These are phyloP conservation scores for Malus hybrid DNA, from an alignment of 331 rosid genomes.

Conservation along the genomic window DNA sequence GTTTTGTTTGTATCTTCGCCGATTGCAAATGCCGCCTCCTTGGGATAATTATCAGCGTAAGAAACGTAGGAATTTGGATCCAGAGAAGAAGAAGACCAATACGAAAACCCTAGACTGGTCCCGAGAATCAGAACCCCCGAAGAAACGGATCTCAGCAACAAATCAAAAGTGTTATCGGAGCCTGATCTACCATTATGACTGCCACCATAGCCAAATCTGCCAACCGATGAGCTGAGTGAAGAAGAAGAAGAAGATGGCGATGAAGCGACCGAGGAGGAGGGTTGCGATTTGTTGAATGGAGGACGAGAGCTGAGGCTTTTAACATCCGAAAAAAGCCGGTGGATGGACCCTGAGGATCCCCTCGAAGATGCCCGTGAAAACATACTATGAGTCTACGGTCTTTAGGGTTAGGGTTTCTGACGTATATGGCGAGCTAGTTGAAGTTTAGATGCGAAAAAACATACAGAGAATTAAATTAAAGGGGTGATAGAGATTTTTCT, in stretches of 20 bases:
- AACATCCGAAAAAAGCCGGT: not conserved
- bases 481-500: not conserved
- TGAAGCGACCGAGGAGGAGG: slow-evolving; percentile 7
- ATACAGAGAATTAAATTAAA: not conserved
- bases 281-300: slow-evolving; percentile 29
- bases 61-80: slow-evolving; percentile 18
- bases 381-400: slow-evolving; percentile 27
- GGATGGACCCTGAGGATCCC: slow-evolving; percentile 22
- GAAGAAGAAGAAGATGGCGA: slow-evolving; percentile 9
- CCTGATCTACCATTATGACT: not conserved
- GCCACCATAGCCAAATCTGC: slow-evolving; percentile 7
- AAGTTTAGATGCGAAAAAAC: too few species aligned
- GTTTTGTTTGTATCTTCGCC: slow-evolving; percentile 17
- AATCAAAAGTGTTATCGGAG: slow-evolving; percentile 1
- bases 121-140: slow-evolving; percentile 43
- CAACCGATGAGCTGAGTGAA: slow-evolving; percentile 2
- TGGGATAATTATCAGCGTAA: slow-evolving; percentile 31
- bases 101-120: slow-evolving; percentile 37
- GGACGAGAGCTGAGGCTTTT: slow-evolving; percentile 20
- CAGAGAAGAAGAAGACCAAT: slow-evolving; percentile 33
- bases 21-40: slow-evolving; percentile 3
- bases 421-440: too few species aligned
- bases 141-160: slow-evolving; percentile 27
- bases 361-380: slow-evolving; percentile 36
- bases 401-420: not conserved